phyloP scores from a whole-genome alignment of 2,329 filamentous ascomycete genomes.

The Trichoderma afroharzianum region DNA sequence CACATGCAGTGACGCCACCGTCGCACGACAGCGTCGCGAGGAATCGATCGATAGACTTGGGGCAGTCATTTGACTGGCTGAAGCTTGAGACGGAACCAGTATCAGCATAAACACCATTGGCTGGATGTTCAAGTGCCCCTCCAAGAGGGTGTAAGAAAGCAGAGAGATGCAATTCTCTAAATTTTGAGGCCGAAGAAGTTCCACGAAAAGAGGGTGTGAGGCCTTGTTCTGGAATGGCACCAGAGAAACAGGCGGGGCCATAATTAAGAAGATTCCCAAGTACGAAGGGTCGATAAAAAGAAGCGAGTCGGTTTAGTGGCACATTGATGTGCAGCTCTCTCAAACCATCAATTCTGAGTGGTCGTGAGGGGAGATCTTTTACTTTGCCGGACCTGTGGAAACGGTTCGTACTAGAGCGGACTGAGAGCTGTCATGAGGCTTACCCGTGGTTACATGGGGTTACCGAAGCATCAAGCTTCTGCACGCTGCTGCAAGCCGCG shows the following conservation, averaged over 20 bases:
- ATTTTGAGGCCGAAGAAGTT: constrained; percentile 14
- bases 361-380: constrained; percentile 3
- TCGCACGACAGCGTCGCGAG: not conserved
- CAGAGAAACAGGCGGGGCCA: not conserved
- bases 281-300: not conserved
- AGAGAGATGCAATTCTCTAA: not conserved
- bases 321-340: not conserved
- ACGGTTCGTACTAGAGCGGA: not conserved
- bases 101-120: not conserved
- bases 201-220: not conserved
- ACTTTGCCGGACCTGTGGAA: not conserved
- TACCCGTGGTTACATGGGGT: constrained; percentile 12
- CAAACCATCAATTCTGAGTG: not conserved
- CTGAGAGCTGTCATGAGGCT: constrained; percentile 9
- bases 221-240: constrained; percentile 7
- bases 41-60: not conserved
- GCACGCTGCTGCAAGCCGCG: constrained; percentile 15
- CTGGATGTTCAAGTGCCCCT: not conserved
- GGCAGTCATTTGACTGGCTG: constrained; percentile 4
- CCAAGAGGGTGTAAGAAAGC: not conserved
- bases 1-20: constrained; percentile 5
- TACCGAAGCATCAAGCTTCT: constrained; percentile 3
- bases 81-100: not conserved
- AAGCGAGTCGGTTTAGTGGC: constrained; percentile 6
- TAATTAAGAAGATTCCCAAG: not conserved